Evolutionary conservation across 805 yeast genomes (phyloP).

Genomic region (Candida ovalis): DNA sequence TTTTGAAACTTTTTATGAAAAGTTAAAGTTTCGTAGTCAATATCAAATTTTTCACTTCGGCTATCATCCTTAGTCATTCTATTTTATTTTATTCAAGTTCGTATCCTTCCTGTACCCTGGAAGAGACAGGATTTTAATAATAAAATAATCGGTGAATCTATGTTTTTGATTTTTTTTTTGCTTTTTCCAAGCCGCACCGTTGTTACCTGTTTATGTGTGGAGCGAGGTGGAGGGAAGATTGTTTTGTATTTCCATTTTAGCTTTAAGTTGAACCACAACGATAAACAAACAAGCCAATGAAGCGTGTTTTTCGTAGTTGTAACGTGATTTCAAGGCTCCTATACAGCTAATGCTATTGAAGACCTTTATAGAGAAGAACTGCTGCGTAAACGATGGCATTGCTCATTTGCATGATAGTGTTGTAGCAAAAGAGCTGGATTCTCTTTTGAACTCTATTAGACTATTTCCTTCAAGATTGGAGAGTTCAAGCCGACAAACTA

Average conservation of each 20-base stretch:
- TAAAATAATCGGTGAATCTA: too few species aligned
- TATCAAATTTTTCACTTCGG: slow-evolving; percentile 14
- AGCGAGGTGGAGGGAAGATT: too few species aligned
- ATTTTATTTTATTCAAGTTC: neutral
- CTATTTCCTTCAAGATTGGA: neutral
- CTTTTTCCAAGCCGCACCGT: too few species aligned
- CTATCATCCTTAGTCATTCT: neutral
- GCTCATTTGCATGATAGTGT: slow-evolving; percentile 2
- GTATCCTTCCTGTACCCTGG: neutral
- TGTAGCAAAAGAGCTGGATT: neutral
- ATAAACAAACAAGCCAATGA: too few species aligned
- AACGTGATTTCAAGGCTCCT: neutral
- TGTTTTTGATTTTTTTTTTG: too few species aligned
- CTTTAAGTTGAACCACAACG: too few species aligned
- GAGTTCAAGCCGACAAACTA: neutral
- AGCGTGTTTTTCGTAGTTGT: too few species aligned
- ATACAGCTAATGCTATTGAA: slow-evolving; percentile 7
- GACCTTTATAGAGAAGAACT: slow-evolving; percentile 8
- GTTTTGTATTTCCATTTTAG: too few species aligned
- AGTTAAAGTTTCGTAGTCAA: slow-evolving; percentile 40
- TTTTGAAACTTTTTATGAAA: slow-evolving; percentile 39
- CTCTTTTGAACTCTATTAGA: slow-evolving; percentile 1
- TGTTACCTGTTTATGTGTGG: too few species aligned
- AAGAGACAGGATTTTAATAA: too few species aligned
- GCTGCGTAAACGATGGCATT: neutral